Base-by-base conservation (phyloP, 345 rosid genomes). In the Bruguiera gymnorhiza region DNA sequence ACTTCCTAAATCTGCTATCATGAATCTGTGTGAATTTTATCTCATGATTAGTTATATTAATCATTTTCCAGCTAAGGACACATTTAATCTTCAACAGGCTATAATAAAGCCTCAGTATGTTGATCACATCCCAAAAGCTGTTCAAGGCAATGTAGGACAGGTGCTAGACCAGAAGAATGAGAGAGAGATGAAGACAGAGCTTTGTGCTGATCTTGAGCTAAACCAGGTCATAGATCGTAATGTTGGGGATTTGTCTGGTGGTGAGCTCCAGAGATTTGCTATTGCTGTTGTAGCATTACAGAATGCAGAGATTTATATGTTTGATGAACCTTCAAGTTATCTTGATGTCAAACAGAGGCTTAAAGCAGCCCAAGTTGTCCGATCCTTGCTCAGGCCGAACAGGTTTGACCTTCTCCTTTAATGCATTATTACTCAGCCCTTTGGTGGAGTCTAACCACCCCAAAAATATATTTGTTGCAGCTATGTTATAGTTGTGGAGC, bases 311-410 rank as follows among this genome's bases (percentile, higher is more conserved):
- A 92, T 96, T 54, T 96, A 90, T 77, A 96, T 96, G 99, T 96
- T 96, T 81, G 99, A 96, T 76, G 99, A 96, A 60, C 99, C 99
- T 57, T 96, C 99, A 43, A 96, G 99, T 83, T 96, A 90, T 83
- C 97, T 96, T 39, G 99, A 96, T 88, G 99, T 96, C 62, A 92
- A 88, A 67, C 99, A 96, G 85, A 87, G 99, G 83, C 94, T 96
- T 63, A 96, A 92, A 83, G 98, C 99, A 53, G 97, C 99, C 71
- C 96, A 85, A 88, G 98, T 92, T 70, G 2, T 96, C 60, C 86
- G 98, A 64, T 92, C 97, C 36, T 85, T 96, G 76, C 94, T 89
- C 62, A 85, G 98, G 77, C 89, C 97, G 37, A 89, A 86, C 46
- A 92, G 98, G 98, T 96, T 77, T 75, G 62, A 20, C 62, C 51